phyloP scores from a whole-genome alignment of 2,329 filamentous ascomycete species.

The Aspergillus felis region DNA sequence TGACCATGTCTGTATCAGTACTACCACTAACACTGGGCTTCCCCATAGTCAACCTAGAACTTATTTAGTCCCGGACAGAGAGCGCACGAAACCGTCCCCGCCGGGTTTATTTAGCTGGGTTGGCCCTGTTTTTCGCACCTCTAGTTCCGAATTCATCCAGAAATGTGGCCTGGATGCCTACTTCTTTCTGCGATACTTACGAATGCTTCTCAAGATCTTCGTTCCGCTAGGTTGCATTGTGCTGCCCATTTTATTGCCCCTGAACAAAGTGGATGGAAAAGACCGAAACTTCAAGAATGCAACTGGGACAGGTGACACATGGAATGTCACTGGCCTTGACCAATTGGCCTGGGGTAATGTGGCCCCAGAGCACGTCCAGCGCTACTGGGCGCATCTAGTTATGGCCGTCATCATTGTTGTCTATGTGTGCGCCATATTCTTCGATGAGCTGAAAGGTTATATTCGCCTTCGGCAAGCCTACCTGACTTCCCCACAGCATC shows the following conservation, averaged over 20 bases:
- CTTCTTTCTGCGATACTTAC: slow-evolving; percentile 90
- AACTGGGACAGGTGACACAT: slow-evolving; percentile 34
- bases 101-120: slow-evolving; percentile 53
- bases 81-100: slow-evolving; percentile 74
- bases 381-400: slow-evolving; percentile 81
- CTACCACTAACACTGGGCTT: slow-evolving; percentile 5
- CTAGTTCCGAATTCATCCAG: slow-evolving; percentile 79
- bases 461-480: slow-evolving; percentile 93
- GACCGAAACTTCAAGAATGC: slow-evolving; percentile 52
- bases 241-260: slow-evolving; percentile 77
- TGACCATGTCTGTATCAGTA: background rate
- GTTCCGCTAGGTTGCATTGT: slow-evolving; percentile 74
- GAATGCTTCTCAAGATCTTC: slow-evolving; percentile 86
- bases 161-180: slow-evolving; percentile 96
- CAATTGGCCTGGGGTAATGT: slow-evolving; percentile 86
- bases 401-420: slow-evolving; percentile 72
- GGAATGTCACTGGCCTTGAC: slow-evolving; percentile 66
- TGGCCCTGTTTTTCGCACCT: slow-evolving; percentile 60
- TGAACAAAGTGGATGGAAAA: slow-evolving; percentile 72
- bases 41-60: slow-evolving; percentile 69
- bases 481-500: slow-evolving; percentile 89
- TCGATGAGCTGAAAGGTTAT: slow-evolving; percentile 79
- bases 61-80: slow-evolving; percentile 78
- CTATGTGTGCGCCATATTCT: slow-evolving; percentile 85
- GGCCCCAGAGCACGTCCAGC: slow-evolving; percentile 56